Evolutionary conservation across 2,329 filamentous ascomycete species (phyloP), one percentile per base, ranked within the genome.

Genomic region (Metarhizium rileyi): DNA sequence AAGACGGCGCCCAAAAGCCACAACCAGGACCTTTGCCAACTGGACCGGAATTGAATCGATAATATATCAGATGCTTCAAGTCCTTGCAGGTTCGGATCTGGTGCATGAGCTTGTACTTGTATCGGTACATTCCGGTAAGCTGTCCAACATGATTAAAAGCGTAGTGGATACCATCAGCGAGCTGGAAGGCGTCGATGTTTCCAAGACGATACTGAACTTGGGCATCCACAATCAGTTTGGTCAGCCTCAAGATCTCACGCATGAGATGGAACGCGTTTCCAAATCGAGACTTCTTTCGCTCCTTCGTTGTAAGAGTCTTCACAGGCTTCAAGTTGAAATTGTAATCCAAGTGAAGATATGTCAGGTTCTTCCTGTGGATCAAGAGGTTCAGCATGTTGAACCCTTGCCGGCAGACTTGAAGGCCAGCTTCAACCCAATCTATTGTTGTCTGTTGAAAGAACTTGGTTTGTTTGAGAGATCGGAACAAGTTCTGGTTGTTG

Each of bases 71-170:
- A 78, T 98, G 93, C 79, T 98, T 98, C 64, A 98, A 68, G 70
- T 98, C 93, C 70, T 98, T 98, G 76, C 93, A 98, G 1, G 93
- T 95, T 59, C 93, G 88, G 60, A 98, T 98, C 69, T 98, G 93
- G 66, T 98, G 93, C 93, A 98, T 98, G 50, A 98, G 77, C 76
- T 98, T 98, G 75, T 98, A 98, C 76, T 98, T 98, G 79, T 98
- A 98, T 53, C 93, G 86, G 71, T 98, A 98, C 93, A 98, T 98
- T 65, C 93, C 93, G 16, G 93, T 98, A 53, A 98, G 75, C 68
- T 98, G 94, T 54, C 93, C 93, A 50, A 98, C 93, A 60, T 98
- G 93, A 70, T 98, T 98, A 74, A 98, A 98, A 18, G 93, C 94
- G 60, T 98, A 98, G n/a, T 97, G 75, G 50, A 98, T 98, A 67